Conservation (phyloP, 2,329 filamentous ascomycete genomes). For the Sarocladium strictum region DNA sequence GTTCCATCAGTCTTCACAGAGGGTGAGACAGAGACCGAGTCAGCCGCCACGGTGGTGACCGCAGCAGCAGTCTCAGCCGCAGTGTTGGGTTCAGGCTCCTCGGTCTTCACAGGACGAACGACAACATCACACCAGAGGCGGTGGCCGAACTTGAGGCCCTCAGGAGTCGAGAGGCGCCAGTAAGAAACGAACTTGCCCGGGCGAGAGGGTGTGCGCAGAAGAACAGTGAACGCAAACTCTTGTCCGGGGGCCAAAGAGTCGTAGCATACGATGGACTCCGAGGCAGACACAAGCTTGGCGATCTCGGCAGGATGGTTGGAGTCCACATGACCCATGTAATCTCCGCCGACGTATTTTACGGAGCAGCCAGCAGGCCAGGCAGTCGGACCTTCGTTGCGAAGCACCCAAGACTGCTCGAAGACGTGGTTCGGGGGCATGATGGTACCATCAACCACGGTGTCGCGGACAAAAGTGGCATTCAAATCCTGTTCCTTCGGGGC, state of each 20-base stretch:
- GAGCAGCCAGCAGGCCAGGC: conserved; percentile 86
- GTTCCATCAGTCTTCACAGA: no score
- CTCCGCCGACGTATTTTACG: conserved; percentile 86
- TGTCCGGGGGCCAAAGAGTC: conserved; percentile 66
- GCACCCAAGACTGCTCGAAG: conserved; percentile 87
- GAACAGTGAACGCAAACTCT: conserved; percentile 73
- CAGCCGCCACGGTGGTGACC: not conserved
- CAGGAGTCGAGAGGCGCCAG: conserved; percentile 83
- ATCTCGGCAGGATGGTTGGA: conserved; percentile 73
- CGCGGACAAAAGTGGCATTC: conserved; percentile 63
- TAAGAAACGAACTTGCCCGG: conserved; percentile 83
- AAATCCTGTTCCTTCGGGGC: conserved; percentile 28
- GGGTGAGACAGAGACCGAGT: no score
- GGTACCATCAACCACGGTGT: conserved; percentile 75
- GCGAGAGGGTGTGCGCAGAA: conserved; percentile 73
- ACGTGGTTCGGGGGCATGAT: conserved; percentile 61
- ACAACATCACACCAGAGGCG: conserved; percentile 91
- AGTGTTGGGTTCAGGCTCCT: conserved; percentile 21
- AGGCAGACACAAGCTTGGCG: conserved; percentile 68
- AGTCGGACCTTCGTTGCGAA: conserved; percentile 74
- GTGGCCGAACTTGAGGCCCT: conserved; percentile 82
- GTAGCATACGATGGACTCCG: conserved; percentile 73
- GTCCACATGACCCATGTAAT: conserved; percentile 93
- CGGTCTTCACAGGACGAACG: conserved; percentile 45
- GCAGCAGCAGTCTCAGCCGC: conserved; percentile 5